Conservation (phyloP, 331 rosid species). For the Stylosanthes scabra region DNA sequence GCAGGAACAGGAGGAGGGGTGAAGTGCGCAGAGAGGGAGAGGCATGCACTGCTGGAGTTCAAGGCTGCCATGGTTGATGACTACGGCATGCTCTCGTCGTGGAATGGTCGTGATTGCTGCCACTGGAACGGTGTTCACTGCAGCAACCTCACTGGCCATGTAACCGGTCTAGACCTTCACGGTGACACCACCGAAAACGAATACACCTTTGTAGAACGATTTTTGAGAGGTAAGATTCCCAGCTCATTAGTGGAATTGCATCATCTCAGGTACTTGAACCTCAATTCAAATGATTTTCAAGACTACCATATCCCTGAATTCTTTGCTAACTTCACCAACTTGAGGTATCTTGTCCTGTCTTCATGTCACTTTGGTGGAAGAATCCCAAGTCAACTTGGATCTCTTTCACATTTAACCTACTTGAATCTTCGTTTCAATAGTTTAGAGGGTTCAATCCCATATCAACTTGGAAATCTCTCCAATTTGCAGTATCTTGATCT, state of each 20-base stretch:
- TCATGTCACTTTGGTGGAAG: background rate
- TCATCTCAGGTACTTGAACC: background rate
- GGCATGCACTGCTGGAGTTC: too few relatives aligned
- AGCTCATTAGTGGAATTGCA: background rate
- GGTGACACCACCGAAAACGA: too few relatives aligned
- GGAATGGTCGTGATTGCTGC: too few relatives aligned
- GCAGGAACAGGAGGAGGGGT: too few relatives aligned
- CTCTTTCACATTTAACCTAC: background rate
- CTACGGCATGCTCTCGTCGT: too few relatives aligned
- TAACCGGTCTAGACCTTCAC: too few relatives aligned
- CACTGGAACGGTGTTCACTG: too few relatives aligned
- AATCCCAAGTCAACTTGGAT: too few relatives aligned
- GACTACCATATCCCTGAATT: background rate
- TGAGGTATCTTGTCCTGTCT: slow-evolving; percentile 1
- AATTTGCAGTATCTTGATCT: slow-evolving; percentile 43
- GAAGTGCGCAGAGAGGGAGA: too few relatives aligned
- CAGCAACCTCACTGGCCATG: too few relatives aligned
- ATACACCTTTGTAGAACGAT: too few relatives aligned
- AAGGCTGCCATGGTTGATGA: too few relatives aligned
- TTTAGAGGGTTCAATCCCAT: slow-evolving; percentile 18
- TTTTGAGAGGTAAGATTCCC: background rate
- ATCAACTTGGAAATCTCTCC: slow-evolving; percentile 39
- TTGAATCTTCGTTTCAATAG: background rate
- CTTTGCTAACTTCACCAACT: background rate
- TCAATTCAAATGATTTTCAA: background rate